Percentiles rank a stretch among this genome's conserved stretches.
These are phyloP conservation scores for Gymnopilus junonius DNA, from an alignment of 768 basidiomycete genomes.

Conservation along the genomic window DNA sequence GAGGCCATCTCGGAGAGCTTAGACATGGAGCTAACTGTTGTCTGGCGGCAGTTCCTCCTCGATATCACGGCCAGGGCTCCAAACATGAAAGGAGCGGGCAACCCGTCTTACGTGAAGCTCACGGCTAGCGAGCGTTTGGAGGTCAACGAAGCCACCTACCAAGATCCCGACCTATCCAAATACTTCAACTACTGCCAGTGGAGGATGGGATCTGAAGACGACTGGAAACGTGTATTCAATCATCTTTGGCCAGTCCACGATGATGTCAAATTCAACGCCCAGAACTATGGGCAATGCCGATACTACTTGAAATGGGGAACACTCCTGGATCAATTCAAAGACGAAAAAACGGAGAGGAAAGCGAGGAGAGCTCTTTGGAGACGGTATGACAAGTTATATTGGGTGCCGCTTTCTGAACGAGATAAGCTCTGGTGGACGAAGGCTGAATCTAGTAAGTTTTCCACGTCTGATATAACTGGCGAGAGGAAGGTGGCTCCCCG, in stretches of 20 bases:
- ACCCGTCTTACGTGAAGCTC: constrained; percentile 20
- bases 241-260: constrained; percentile 16
- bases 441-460: not conserved
- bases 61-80: constrained; percentile 25
- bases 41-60: constrained; percentile 29
- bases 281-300: constrained; percentile 14
- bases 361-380: constrained; percentile 5
- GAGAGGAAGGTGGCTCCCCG: not conserved
- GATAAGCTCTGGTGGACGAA: constrained; percentile 24
- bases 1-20: not conserved
- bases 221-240: constrained; percentile 19
- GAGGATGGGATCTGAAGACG: constrained; percentile 4
- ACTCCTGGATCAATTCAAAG: not conserved
- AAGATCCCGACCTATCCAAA: constrained; percentile 16
- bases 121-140: not conserved
- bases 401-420: constrained; percentile 22
- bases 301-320: constrained; percentile 17
- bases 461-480: not conserved
- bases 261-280: not conserved
- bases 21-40: constrained; percentile 10
- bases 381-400: constrained; percentile 18
- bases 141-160: constrained; percentile 16
- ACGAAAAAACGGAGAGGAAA: not conserved
- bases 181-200: constrained; percentile 21
- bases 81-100: constrained; percentile 6